Evolutionary conservation across 2,329 filamentous ascomycete genomes (phyloP).

Genomic region (Metarhizium rileyi): DNA sequence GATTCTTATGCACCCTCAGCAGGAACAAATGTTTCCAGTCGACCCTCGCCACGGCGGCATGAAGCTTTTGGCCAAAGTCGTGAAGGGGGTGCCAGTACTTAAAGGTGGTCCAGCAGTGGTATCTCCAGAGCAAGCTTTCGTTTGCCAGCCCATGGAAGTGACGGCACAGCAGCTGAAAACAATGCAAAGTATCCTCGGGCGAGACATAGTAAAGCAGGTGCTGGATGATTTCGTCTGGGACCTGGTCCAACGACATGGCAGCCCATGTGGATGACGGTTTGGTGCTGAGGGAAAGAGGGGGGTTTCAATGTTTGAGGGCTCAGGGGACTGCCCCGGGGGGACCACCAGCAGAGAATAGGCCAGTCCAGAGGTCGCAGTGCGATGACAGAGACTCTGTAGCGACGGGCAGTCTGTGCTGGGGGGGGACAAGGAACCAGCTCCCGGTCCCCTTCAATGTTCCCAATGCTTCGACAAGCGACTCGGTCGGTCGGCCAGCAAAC

Average conservation of each 20-base stretch:
- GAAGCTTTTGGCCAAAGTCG: constrained; percentile 46
- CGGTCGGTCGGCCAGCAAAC: neutral
- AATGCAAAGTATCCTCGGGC: constrained; percentile 42
- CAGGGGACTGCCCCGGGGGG: too few relatives aligned
- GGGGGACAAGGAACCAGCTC: neutral
- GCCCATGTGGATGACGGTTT: constrained; percentile 9
- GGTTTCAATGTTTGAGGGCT: neutral
- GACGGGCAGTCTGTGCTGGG: too few relatives aligned
- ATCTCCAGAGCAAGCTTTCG: constrained; percentile 70
- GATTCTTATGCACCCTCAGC: constrained; percentile 43
- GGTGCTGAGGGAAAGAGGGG: neutral
- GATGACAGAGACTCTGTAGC: too few relatives aligned
- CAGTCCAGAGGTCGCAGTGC: too few relatives aligned
- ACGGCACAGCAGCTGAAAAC: constrained; percentile 46
- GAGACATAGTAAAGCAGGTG: constrained; percentile 58
- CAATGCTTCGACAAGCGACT: neutral
- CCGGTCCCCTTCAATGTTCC: neutral
- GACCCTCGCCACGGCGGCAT: constrained; percentile 41
- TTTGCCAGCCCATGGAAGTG: constrained; percentile 57
- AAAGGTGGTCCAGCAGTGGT: constrained; percentile 61
- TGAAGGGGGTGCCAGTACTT: constrained; percentile 65
- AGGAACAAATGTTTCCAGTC: constrained; percentile 68
- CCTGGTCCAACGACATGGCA: constrained; percentile 30
- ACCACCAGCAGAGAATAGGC: too few relatives aligned
- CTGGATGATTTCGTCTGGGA: constrained; percentile 81